phyloP scores from a whole-genome alignment of 352 stramenopile species.

The Globisporangium paroecandrum region DNA sequence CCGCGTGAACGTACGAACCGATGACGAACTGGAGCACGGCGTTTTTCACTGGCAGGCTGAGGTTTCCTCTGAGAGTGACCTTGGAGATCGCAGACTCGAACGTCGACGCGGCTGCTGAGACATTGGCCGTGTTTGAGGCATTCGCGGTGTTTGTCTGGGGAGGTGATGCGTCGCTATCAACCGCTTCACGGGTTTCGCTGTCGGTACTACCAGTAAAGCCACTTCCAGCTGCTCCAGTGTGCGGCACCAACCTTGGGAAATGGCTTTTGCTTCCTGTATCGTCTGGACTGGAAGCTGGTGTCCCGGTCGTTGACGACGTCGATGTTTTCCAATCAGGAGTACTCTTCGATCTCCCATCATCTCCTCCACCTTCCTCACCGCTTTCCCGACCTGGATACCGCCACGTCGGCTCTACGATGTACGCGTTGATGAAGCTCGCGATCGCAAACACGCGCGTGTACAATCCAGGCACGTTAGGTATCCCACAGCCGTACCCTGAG shows the following conservation, averaged over 20 bases:
- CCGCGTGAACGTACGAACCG: neutral
- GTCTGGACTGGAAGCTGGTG: neutral
- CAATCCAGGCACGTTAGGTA: neutral
- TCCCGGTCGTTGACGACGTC: neutral
- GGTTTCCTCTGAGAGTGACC: neutral
- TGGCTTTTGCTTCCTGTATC: neutral
- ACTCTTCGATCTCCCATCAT: neutral
- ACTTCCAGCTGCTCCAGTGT: neutral
- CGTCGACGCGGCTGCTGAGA: neutral
- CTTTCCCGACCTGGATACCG: neutral
- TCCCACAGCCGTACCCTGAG: conserved; percentile 1
- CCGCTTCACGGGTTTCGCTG: neutral
- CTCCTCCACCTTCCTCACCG: neutral
- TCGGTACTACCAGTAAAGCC: neutral
- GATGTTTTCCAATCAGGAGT: neutral
- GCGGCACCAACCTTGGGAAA: neutral
- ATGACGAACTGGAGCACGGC: neutral
- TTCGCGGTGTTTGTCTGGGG: neutral
- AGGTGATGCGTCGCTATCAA: neutral
- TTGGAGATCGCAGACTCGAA: conserved; percentile 7
- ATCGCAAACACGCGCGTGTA: neutral
- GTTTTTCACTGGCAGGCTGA: neutral
- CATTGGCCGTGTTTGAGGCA: neutral
- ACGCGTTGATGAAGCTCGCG: conserved; percentile 1
- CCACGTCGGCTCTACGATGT: conserved; percentile 5